Evolutionary conservation across 345 rosid species (phyloP).

Genomic region (Eucalyptus caleyi): DNA sequence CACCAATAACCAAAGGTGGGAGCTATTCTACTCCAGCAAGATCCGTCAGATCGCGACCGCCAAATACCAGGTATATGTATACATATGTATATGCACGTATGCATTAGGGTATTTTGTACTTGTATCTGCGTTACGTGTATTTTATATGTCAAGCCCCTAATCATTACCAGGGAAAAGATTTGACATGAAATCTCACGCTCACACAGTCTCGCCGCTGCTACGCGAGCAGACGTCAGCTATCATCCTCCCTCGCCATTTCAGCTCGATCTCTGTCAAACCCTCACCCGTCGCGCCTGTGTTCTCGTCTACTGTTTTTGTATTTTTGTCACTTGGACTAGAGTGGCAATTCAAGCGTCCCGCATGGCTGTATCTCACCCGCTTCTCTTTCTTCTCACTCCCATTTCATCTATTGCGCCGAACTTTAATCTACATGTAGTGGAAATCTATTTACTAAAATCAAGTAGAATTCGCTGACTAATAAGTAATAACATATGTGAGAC

Average conservation of each 20-base stretch:
- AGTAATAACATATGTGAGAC: not conserved
- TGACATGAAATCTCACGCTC: not conserved
- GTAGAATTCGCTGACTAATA: not conserved
- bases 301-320: not conserved
- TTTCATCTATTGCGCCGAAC: not conserved
- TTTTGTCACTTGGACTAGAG: not conserved
- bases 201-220: not conserved
- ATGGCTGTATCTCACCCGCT: not conserved
- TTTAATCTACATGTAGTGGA: not conserved
- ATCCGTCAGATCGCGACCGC: conserved; percentile 38
- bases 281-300: not conserved
- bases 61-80: conserved; percentile 39
- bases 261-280: not conserved
- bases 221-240: not conserved
- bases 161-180: not conserved
- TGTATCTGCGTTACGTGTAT: not conserved
- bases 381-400: not conserved
- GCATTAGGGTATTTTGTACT: not conserved
- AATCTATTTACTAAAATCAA: not conserved
- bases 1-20: conserved; percentile 31
- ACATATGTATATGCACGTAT: not conserved
- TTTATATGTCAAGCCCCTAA: not conserved
- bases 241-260: not conserved
- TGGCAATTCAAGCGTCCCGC: not conserved
- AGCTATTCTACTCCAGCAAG: conserved; percentile 31